These are phyloP conservation scores for Aspergillus persii DNA, from an alignment of 2,329 filamentous ascomycete genomes.

Conservation along the genomic window DNA sequence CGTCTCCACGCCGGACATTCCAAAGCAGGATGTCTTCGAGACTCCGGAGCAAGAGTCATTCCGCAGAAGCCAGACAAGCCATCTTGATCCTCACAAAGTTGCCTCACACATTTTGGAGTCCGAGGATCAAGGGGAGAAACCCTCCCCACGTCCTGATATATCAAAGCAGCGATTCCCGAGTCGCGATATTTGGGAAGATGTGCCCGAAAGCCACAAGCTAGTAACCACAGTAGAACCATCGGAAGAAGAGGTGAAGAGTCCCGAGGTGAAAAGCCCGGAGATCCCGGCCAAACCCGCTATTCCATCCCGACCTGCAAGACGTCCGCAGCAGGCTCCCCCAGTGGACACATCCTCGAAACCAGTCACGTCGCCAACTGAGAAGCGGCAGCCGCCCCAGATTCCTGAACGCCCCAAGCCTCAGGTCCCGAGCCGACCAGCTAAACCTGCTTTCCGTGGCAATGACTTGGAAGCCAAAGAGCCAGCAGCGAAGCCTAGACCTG, in stretches of 20 bases:
- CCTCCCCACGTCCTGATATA: slow-evolving; percentile 50
- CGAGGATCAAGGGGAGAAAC: slow-evolving; percentile 23
- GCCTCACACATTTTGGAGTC: slow-evolving; percentile 34
- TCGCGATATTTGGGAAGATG: slow-evolving; percentile 92
- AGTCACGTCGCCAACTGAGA: slow-evolving; percentile 48
- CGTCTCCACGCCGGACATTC: slow-evolving; percentile 75
- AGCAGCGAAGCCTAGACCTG: slow-evolving; percentile 70
- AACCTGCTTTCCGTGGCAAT: slow-evolving; percentile 39
- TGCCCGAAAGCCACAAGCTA: slow-evolving; percentile 76
- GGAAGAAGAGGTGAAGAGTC: slow-evolving; percentile 50
- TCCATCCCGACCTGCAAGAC: slow-evolving; percentile 35
- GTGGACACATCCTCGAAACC: slow-evolving; percentile 34
- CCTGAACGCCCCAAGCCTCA: slow-evolving; percentile 63
- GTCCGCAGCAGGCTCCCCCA: slow-evolving; percentile 30
- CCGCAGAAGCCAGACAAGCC: slow-evolving; percentile 41
- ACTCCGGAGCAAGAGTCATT: slow-evolving; percentile 50
- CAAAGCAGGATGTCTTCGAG: slow-evolving; percentile 45
- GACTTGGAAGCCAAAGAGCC: slow-evolving; percentile 31
- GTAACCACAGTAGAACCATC: slow-evolving; percentile 64
- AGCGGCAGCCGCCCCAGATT: slow-evolving; percentile 51
- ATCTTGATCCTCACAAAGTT: slow-evolving; percentile 36
- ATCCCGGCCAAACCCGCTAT: slow-evolving; percentile 33
- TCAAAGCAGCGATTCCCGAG: slow-evolving; percentile 76
- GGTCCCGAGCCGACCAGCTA: slow-evolving; percentile 64
- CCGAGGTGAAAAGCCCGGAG: slow-evolving; percentile 43